These are phyloP conservation scores for Babjeviella inositovora DNA, from an alignment of 805 yeast species.

Conservation along the genomic window DNA sequence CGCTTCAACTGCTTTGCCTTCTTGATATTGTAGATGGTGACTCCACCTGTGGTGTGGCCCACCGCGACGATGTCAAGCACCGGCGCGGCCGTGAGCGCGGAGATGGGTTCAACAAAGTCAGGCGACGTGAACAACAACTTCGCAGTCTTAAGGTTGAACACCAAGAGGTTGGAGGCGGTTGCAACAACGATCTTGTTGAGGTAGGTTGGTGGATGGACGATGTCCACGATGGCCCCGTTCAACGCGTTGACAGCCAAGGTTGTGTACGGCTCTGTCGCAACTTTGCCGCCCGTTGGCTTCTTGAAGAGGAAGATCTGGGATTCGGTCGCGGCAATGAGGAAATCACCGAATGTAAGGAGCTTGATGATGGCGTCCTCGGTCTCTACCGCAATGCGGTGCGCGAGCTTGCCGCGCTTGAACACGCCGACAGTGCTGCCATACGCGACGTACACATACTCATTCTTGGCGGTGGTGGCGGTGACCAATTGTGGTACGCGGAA, in stretches of 20 bases:
- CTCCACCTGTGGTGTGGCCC: conserved; percentile 56
- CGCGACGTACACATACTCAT: conserved; percentile 71
- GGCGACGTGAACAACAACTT: conserved; percentile 45
- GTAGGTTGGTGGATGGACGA: conserved; percentile 81
- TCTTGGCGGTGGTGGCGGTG: conserved; percentile 60
- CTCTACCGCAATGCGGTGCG: conserved; percentile 18
- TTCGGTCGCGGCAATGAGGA: conserved; percentile 38
- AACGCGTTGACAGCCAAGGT: conserved; percentile 37
- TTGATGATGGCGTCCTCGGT: conserved; percentile 22
- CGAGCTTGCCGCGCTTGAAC: conserved; percentile 67
- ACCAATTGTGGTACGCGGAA: conserved; percentile 64
- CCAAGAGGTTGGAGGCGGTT: conserved; percentile 42
- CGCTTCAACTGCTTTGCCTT: conserved; percentile 43
- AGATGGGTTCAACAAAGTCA: conserved; percentile 38
- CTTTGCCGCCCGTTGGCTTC: conserved; percentile 17
- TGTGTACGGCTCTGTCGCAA: conserved; percentile 54
- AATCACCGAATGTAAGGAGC: conserved; percentile 63
- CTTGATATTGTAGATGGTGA: conserved; percentile 50
- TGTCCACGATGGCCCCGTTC: conserved; percentile 56
- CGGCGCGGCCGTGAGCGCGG: conserved; percentile 72
- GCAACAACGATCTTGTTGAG: conserved; percentile 78
- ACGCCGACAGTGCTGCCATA: conserved; percentile 60
- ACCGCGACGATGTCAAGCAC: conserved; percentile 72
- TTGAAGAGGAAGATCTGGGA: conserved; percentile 11
- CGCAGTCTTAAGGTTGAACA: conserved; percentile 68